Percentiles rank a stretch among this genome's conserved stretches.
Evolutionary conservation across 495 filamentous ascomycete species (phyloP).

Genomic region (Diplogelasinospora grovesii): DNA sequence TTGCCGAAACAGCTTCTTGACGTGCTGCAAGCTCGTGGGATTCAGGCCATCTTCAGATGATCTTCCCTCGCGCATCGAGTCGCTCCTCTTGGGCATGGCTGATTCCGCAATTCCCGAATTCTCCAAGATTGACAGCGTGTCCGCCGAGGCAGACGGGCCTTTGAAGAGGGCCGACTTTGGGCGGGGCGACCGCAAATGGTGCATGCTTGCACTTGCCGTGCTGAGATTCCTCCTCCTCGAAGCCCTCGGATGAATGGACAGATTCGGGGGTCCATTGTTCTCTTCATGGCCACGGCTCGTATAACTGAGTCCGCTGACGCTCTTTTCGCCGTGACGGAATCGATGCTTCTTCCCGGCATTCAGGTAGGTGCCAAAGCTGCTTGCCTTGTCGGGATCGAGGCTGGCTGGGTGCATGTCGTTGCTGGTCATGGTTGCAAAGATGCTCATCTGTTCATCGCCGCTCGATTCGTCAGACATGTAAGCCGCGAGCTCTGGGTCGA

Average conservation of each 20-base stretch:
- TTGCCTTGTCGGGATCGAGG: conserved; percentile 42
- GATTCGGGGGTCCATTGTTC: conserved; percentile 14
- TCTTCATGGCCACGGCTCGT: conserved; percentile 48
- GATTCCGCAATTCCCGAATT: conserved; percentile 27
- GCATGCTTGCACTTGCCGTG: conserved; percentile 58
- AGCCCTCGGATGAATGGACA: conserved; percentile 52
- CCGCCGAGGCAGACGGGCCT: conserved; percentile 34
- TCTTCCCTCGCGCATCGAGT: conserved; percentile 72
- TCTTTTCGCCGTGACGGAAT: conserved; percentile 66
- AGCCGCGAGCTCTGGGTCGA: conserved; percentile 90
- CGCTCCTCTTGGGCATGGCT: conserved; percentile 67
- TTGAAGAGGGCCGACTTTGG: conserved; percentile 39
- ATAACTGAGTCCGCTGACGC: conserved; percentile 53
- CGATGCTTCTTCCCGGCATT: conserved; percentile 66
- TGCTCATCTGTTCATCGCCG: conserved; percentile 83
- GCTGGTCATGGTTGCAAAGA: conserved; percentile 63
- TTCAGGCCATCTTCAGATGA: conserved; percentile 77
- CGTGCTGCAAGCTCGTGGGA: conserved; percentile 78
- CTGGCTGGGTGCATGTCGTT: conserved; percentile 35
- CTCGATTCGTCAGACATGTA: conserved; percentile 95
- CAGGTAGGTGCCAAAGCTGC: conserved; percentile 46
- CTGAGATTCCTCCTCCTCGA: conserved; percentile 71
- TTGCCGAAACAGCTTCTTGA: conserved; percentile 75
- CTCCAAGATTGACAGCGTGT: conserved; percentile 33
- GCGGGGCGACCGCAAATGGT: conserved; percentile 63